A percentile compares a stretch with the other conserved stretches of the same genome.
phyloP scores from a whole-genome alignment of 2,329 filamentous ascomycete genomes.

The Diplodia corticola region DNA sequence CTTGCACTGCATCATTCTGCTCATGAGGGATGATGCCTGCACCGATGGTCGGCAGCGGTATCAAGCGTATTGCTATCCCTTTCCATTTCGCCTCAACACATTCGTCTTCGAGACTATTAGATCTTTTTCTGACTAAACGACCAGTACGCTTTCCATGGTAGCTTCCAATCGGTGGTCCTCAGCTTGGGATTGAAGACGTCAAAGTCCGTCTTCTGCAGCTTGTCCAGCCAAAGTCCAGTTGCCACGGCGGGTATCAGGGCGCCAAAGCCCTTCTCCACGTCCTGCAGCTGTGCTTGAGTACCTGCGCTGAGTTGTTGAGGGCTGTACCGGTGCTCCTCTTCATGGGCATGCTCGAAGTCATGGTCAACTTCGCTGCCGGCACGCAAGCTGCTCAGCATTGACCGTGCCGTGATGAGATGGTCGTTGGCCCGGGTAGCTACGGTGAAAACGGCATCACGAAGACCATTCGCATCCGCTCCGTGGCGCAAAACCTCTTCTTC shows the following conservation, averaged over 20 bases:
- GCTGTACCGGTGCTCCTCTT: slow-evolving; percentile 64
- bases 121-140: slow-evolving; percentile 57
- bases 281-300: slow-evolving; percentile 45
- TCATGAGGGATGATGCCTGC: neutral
- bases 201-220: slow-evolving; percentile 79
- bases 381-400: slow-evolving; percentile 82
- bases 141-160: slow-evolving; percentile 77
- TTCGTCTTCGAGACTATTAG: slow-evolving; percentile 29
- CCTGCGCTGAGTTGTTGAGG: slow-evolving; percentile 37
- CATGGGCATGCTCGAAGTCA: slow-evolving; percentile 82
- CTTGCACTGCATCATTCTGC: neutral
- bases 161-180: slow-evolving; percentile 71
- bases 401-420: slow-evolving; percentile 87
- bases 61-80: neutral
- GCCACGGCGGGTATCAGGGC: slow-evolving; percentile 79
- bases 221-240: slow-evolving; percentile 74
- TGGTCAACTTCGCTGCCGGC: slow-evolving; percentile 75
- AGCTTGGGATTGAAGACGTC: slow-evolving; percentile 70
- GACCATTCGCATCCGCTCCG: slow-evolving; percentile 73
- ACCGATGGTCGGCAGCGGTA: neutral
- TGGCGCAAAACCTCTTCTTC: slow-evolving; percentile 88
- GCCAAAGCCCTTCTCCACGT: slow-evolving; percentile 70
- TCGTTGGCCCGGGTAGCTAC: slow-evolving; percentile 94
- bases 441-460: slow-evolving; percentile 86
- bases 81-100: neutral